Percentiles rank a stretch among this genome's conserved stretches.
These are phyloP conservation scores for Melianthus villosus DNA, from an alignment of 441 rosid genomes.

Conservation along the genomic window DNA sequence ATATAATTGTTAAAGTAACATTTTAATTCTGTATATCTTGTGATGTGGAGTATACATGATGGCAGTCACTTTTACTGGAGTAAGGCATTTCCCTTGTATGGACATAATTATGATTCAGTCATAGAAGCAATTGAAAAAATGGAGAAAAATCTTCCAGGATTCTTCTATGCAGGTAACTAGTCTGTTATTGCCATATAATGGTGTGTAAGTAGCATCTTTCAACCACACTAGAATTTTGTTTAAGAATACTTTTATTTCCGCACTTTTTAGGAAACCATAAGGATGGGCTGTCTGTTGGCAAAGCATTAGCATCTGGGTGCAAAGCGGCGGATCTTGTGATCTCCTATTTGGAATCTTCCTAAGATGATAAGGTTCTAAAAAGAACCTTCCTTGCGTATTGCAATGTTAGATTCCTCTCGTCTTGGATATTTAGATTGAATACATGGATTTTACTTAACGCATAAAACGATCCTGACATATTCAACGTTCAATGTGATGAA, in stretches of 20 bases:
- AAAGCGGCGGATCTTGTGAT: constrained; percentile 79
- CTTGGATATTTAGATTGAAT: no score
- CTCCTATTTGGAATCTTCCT: constrained; percentile 51
- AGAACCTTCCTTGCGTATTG: no score
- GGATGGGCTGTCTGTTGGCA: constrained; percentile 78
- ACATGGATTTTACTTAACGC: no score
- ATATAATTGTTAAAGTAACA: no score
- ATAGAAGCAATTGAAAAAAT: constrained; percentile 53
- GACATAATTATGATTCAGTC: constrained; percentile 44
- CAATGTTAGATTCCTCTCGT: no score
- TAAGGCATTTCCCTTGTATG: constrained; percentile 73
- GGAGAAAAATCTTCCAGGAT: constrained; percentile 79
- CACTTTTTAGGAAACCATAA: constrained; percentile 57
- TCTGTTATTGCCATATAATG: not conserved
- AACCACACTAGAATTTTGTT: not conserved
- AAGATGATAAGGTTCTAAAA: constrained; percentile 19
- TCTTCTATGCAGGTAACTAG: constrained; percentile 73
- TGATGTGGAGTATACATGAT: constrained; percentile 8
- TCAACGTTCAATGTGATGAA: no score
- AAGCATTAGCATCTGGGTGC: constrained; percentile 66
- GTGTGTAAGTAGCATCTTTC: not conserved
- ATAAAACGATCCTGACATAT: no score
- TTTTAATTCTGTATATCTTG: no score
- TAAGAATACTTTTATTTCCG: not conserved
- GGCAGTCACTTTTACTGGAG: constrained; percentile 85